Base-by-base conservation (phyloP, 1,284 basidiomycete genomes). In the Ustilago loliicola region DNA sequence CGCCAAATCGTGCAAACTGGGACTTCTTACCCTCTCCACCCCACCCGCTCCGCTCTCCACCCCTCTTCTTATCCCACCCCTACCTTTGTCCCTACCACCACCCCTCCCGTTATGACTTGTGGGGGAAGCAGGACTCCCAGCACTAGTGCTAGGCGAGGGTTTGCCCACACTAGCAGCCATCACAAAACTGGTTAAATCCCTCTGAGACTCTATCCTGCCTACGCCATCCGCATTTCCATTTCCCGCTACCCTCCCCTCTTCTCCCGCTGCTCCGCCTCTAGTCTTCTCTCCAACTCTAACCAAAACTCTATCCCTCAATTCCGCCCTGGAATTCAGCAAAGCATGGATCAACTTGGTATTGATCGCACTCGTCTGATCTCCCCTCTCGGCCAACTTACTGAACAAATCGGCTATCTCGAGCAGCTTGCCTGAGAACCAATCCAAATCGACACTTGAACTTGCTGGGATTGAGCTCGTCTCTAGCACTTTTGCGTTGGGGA, bases 401-500 rank as follows among this genome's bases (percentile, higher is more conserved):
- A 69, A 74, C 17, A 74, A 45, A 19, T 50, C 40, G 0, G 62
- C 62, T 15, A 63, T 69, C 36, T 74, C 66, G n/a, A 74, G 53
- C 5, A 74, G 51, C n/a, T 63, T 68, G 19, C 59, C 51, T 3
- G 45, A 59, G 21, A 74, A 69, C 72, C 63, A 74, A 40, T 74
- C 63, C 23, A 74, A 55, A 21, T 74, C 72, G 10, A 69, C 52
- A 21, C 52, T 48, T 9, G 56, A 48, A 1, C 61, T 61, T 1
- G 42, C 58, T 0, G 71, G 61, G 0, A 64, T 17, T 3, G 56
- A 42, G 1, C n/a, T 11, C 1, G 55, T 13, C 2, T 71, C 62
- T n/a, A 67, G 45, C 2, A 40, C 8, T 13, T 56, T 64, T 9
- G 52, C 25, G 3, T 56, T 59, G 25, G 48, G 25, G n/a, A 29